These are phyloP conservation scores for Neotropicomus parvogracilis DNA, from an alignment of 1,284 basidiomycete species.

Conservation along the genomic window DNA sequence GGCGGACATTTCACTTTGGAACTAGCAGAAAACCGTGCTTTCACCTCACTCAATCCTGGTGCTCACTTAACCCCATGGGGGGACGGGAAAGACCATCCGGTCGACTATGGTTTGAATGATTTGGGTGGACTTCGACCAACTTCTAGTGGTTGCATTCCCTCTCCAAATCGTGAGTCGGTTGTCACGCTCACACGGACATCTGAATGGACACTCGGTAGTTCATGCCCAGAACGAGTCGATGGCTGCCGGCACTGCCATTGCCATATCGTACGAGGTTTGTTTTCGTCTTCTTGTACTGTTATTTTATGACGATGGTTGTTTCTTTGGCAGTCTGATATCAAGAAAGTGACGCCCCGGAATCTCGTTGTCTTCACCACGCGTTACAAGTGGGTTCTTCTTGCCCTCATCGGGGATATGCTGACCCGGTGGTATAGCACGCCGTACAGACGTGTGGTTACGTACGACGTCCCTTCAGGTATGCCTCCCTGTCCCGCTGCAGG, in stretches of 20 bases:
- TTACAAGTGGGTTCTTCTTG: slow-evolving; percentile 4
- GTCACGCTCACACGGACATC: neutral
- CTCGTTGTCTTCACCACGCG: neutral
- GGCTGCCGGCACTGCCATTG: slow-evolving; percentile 6
- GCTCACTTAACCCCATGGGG: neutral
- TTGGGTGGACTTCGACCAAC: neutral
- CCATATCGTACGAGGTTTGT: slow-evolving; percentile 16
- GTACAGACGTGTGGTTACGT: neutral
- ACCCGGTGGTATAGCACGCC: slow-evolving; percentile 14
- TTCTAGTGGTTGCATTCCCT: neutral
- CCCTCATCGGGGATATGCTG: neutral
- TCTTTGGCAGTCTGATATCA: slow-evolving; percentile 5
- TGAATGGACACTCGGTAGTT: slow-evolving; percentile 7
- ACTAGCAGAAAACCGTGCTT: slow-evolving; percentile 6
- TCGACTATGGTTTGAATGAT: neutral
- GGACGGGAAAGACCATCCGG: slow-evolving; percentile 8
- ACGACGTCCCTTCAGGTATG: slow-evolving; percentile 9
- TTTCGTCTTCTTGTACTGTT: neutral
- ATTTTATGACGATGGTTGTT: neutral
- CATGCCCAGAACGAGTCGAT: slow-evolving; percentile 9
- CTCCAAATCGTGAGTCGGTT: slow-evolving; percentile 15
- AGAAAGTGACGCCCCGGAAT: neutral
- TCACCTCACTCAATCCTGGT: neutral
- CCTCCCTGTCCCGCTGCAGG: slow-evolving; percentile 1
- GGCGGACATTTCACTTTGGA: neutral